A percentile compares a stretch with the other conserved stretches of the same genome.
These are phyloP conservation scores for Microdochium trichocladiopsis DNA, from an alignment of 2,329 filamentous ascomycete genomes.

Conservation along the genomic window DNA sequence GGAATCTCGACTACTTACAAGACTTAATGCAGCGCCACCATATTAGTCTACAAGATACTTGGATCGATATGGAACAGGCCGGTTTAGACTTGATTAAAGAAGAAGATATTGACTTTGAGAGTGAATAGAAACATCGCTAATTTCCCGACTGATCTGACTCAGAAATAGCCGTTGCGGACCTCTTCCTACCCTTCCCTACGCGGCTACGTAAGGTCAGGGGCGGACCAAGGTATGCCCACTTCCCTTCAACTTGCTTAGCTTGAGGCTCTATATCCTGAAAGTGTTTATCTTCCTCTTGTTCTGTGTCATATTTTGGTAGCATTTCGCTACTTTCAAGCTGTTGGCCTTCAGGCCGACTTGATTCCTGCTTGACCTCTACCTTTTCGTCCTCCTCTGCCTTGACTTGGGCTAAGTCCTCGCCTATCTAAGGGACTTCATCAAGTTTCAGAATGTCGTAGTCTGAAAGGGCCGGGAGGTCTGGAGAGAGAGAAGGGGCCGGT, in stretches of 20 bases:
- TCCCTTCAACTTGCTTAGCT: no score
- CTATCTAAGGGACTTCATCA: background rate
- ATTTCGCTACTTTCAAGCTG: background rate
- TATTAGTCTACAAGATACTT: background rate
- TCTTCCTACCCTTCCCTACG: background rate
- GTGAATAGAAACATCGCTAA: no score
- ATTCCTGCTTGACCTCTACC: background rate
- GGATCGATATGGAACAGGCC: no score
- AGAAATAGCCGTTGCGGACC: background rate
- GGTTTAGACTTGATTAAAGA: no score
- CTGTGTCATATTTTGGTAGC: background rate
- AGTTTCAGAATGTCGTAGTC: background rate
- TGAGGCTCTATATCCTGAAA: background rate
- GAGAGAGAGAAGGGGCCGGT: background rate
- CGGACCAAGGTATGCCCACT: background rate
- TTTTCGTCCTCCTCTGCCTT: background rate
- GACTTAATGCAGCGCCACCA: background rate
- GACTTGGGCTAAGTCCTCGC: background rate
- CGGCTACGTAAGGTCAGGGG: background rate
- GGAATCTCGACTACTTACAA: background rate
- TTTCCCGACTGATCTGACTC: no score
- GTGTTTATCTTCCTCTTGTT: background rate
- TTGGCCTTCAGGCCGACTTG: background rate
- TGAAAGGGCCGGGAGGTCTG: background rate
- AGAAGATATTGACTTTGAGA: background rate